Conservation (phyloP, 2,329 filamentous ascomycete genomes). For the Leptographium flavum region DNA sequence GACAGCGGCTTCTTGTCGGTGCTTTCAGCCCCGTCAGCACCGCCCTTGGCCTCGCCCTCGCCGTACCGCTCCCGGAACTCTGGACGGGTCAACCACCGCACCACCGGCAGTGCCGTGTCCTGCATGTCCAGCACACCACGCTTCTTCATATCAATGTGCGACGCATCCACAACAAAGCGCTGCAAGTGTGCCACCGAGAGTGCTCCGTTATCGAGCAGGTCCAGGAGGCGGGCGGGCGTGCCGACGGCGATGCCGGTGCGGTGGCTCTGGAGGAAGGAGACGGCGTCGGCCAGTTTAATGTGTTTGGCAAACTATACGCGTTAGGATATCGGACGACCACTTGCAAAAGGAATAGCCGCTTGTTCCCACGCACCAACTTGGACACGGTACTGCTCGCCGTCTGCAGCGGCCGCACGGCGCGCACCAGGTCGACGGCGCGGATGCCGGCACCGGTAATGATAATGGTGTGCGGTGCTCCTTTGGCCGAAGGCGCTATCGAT, state of each 20-base stretch:
- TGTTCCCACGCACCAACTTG: constrained; percentile 46
- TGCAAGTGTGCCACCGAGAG: constrained; percentile 58
- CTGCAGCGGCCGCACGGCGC: constrained; percentile 63
- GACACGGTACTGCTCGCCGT: constrained; percentile 64
- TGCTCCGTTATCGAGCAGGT: constrained; percentile 67
- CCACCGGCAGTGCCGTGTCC: constrained; percentile 72
- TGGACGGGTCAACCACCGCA: constrained; percentile 55
- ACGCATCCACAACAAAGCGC: constrained; percentile 77
- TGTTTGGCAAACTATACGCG: constrained; percentile 70
- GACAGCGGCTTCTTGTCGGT: no score
- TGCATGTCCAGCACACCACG: constrained; percentile 89
- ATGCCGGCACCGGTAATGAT: constrained; percentile 76
- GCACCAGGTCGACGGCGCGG: constrained; percentile 70
- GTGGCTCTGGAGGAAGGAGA: constrained; percentile 54
- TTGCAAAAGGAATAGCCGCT: not conserved
- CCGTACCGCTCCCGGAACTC: constrained; percentile 53
- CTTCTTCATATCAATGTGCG: constrained; percentile 90
- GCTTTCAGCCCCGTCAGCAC: constrained; percentile 11
- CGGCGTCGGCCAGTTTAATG: constrained; percentile 83
- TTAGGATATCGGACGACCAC: not conserved
- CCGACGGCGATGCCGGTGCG: constrained; percentile 80
- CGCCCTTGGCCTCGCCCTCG: constrained; percentile 2
- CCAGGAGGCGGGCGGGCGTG: constrained; percentile 69
- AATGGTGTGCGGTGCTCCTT: constrained; percentile 70
- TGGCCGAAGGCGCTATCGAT: constrained; percentile 42